phyloP scores from a whole-genome alignment of 805 yeast species.

The Kodamaea hsintzibuensis region DNA sequence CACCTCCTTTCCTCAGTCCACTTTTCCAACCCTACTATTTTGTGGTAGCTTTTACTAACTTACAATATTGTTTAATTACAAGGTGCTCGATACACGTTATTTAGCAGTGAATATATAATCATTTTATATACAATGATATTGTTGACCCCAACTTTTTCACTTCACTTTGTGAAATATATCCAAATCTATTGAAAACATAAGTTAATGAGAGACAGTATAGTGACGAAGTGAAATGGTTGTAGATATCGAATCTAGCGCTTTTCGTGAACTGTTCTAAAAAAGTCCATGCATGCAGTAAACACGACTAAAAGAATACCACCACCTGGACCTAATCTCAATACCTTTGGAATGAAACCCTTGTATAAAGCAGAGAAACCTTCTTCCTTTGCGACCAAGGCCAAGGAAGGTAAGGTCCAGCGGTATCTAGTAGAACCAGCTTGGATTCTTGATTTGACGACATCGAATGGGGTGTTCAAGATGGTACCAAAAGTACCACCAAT shows the following conservation, averaged over 20 bases:
- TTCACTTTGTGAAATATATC: background rate
- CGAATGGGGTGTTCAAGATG: constrained; percentile 93
- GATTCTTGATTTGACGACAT: constrained; percentile 94
- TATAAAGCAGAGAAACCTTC: constrained; percentile 92
- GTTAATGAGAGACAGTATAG: too few relatives aligned
- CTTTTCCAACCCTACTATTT: too few relatives aligned
- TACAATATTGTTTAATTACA: too few relatives aligned
- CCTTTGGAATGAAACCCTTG: constrained; percentile 97
- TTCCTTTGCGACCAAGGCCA: constrained; percentile 73
- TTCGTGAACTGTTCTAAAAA: constrained; percentile 65
- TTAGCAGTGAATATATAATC: too few relatives aligned
- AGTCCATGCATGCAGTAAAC: constrained; percentile 93
- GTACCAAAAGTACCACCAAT: constrained; percentile 98
- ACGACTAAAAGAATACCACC: constrained; percentile 98
- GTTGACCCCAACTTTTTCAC: too few relatives aligned
- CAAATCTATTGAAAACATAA: background rate
- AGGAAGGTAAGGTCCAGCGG: constrained; percentile 87
- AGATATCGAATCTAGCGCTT: constrained; percentile 8
- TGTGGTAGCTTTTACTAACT: too few relatives aligned
- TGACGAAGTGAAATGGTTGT: background rate
- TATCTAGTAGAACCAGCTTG: constrained; percentile 90
- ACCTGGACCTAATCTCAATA: constrained; percentile 96
- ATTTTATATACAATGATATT: too few relatives aligned
- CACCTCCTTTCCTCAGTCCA: too few relatives aligned
- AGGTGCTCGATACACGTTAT: too few relatives aligned